Percentiles rank a stretch among this genome's conserved stretches.
phyloP scores from a whole-genome alignment of 2,329 filamentous ascomycete species.

The Diaporthe caulivora region DNA sequence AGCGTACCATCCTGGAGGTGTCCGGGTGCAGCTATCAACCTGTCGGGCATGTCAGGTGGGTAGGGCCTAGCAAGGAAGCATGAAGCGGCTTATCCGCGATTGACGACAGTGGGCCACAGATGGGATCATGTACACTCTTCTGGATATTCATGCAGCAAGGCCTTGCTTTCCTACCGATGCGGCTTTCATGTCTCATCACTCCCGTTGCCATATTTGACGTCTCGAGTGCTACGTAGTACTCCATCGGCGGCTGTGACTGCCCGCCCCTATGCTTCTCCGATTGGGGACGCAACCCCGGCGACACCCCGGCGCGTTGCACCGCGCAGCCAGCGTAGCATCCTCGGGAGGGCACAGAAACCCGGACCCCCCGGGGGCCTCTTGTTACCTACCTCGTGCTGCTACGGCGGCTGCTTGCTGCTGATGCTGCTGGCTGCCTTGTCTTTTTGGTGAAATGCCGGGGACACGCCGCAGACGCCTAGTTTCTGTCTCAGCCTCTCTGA shows the following conservation, averaged over 20 bases:
- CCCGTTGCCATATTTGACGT: background rate
- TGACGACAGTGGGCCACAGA: background rate
- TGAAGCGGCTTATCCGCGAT: slow-evolving; percentile 8
- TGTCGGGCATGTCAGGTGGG: background rate
- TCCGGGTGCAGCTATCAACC: background rate
- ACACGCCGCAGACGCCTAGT: background rate
- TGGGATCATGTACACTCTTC: background rate
- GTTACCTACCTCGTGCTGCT: background rate
- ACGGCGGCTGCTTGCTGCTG: background rate
- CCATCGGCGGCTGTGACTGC: slow-evolving; percentile 10
- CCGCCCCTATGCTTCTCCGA: background rate
- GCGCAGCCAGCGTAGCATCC: slow-evolving; percentile 10
- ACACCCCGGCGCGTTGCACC: slow-evolving; percentile 4
- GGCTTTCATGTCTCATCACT: background rate
- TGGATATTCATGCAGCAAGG: background rate
- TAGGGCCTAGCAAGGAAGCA: background rate
- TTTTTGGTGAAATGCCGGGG: background rate
- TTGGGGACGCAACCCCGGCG: background rate
- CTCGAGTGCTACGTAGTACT: background rate
- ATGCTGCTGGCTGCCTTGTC: background rate
- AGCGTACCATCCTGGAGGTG: background rate
- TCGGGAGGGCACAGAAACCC: background rate
- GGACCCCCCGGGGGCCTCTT: background rate
- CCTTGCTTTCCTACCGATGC: background rate
- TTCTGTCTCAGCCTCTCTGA: slow-evolving; percentile 10